Evolutionary conservation across 495 filamentous ascomycete genomes (phyloP), one percentile per base, ranked within the genome.

Genomic region (Annulohypoxylon bovei): DNA sequence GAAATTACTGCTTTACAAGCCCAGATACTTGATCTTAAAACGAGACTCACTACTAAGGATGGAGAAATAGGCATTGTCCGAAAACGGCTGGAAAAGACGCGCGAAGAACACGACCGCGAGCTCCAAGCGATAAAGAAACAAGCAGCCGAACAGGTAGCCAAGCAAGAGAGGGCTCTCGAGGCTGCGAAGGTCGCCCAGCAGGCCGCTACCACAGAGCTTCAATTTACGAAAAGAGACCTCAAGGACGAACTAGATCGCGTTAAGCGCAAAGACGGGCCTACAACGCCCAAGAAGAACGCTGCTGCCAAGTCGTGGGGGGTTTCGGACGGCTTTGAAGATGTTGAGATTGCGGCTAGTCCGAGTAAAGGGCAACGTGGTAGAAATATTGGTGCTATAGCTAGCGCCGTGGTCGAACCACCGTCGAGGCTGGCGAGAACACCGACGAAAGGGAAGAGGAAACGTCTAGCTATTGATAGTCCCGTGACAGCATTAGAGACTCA

Each of bases 21-120:
- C 9, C 75, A 77, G 12, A 68, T 85, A 25, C 64, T 77, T 1
- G 81, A 77, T 8, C 68, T 84, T 4, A 75, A 82, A 67, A 74
- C 79, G 0, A 78, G 83, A 66, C 77, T 84, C 20, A 83, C 75
- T 22, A 75, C 81, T 0, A 76, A 81, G 56, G 79, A 77, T 40
- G 86, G 86, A 7, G 86, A 88, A 56, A 82, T 84, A 46, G 77
- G 82, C 32, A 84, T 88, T 39, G 73, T 88, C 12, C 80, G 86
- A n/a, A 84, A 81, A 62, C 85, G 84, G 30, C 77, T 81, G 61
- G 83, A 85, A 50, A 83, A 81, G 27, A 55, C 69, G 1, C 66
- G 67, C 3, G 75, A 79, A 55, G 75, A 81, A 39, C 78, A 85
- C 67, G 84, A 87, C 3, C 77, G 76, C 16, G 83, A 86, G 58